Conservation (phyloP, 345 rosid genomes). For the Trapa incisa region DNA sequence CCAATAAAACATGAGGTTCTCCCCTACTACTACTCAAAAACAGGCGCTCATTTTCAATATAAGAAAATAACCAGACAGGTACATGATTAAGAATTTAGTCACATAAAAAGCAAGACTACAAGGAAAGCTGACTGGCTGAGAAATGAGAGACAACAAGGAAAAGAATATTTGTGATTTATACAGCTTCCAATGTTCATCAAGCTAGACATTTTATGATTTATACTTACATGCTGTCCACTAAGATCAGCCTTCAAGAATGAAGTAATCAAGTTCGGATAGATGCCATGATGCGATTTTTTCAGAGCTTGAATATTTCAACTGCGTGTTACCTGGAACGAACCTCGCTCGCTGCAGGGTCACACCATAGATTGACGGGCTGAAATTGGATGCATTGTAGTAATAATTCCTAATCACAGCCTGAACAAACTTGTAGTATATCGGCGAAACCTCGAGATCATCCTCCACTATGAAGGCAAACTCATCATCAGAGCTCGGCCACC, state of each 20-base stretch:
- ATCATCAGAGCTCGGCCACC: constrained; percentile 90
- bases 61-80: too few relatives aligned
- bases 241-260: background rate
- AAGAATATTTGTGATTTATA: background rate
- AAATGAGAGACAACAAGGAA: background rate
- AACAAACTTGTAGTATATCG: constrained; percentile 50
- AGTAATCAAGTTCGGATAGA: background rate
- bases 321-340: constrained; percentile 87
- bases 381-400: constrained; percentile 44
- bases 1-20: too few relatives aligned
- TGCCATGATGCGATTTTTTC: background rate
- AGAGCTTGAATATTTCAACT: background rate
- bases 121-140: background rate
- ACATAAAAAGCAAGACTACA: background rate
- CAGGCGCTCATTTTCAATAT: too few relatives aligned
- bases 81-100: background rate
- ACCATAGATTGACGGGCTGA: constrained; percentile 49
- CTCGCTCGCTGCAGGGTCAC: constrained; percentile 95
- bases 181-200: background rate
- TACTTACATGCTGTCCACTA: background rate
- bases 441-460: constrained; percentile 77
- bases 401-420: constrained; percentile 41
- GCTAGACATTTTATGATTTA: background rate
- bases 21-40: too few relatives aligned
- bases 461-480: constrained; percentile 85